Evolutionary conservation across 106 monocot genomes (phyloP), one percentile per base, ranked within the genome.

Genomic region (Cymbidium sinense): DNA sequence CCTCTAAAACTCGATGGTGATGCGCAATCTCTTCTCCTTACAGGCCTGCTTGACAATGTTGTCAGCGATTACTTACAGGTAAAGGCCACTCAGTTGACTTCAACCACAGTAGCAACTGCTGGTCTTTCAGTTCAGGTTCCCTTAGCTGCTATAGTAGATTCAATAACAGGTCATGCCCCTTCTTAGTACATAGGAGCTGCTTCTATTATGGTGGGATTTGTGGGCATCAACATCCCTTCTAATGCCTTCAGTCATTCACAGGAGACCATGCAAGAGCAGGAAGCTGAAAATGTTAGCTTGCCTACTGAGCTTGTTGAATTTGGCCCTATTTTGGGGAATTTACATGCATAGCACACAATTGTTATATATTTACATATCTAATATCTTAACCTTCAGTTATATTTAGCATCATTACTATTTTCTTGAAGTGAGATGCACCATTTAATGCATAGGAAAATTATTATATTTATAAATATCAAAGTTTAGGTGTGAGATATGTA

Each of bases 51-150:
- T 65, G 96, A 96, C 70, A 96, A 96, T 81, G 93, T 96, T 0
- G 64, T 96, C 33, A 93, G 96, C 34, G 96, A 96, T 69, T 96
- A 96, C 78, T 83, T 96, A 51, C 93, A 91, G 96, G 96, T 89
- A 28, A 93, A 93, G 75, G 96, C 96, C 10, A 86, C 93, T 25
- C 86, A 81, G 50, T 79, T 96, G 67, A 96, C 96, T 7, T 89
- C 91, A 73, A 89, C 96, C 18, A 96, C 96, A 70, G 96, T 93
- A 21, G 96, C 96, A 19, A 96, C 96, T 7, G 96, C 96, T 54
- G 96, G 96, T 77, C 89, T 96, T 37, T 89, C 96, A 23, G 89
- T 96, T 76, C 96, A 96, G 74, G 93, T 96, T 12, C 96, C 96
- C 15, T 83, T 96, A 34, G 93, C 96, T 77, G 96, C 96, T 0